These are phyloP conservation scores for Phaeosphaeriaceae sp. DNA, from an alignment of 2,329 filamentous ascomycete species.

Conservation along the genomic window DNA sequence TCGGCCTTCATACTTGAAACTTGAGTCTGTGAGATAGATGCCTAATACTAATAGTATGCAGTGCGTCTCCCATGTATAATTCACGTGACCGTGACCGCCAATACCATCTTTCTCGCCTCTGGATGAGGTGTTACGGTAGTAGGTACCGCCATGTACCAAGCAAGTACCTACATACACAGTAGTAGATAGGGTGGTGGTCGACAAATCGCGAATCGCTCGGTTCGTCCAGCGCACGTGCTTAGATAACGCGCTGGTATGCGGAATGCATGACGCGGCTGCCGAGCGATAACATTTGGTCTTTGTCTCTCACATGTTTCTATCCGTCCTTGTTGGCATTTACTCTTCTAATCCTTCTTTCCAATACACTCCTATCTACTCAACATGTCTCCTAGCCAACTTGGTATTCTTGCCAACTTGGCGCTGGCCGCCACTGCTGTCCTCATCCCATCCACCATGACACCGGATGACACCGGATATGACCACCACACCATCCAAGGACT, in stretches of 20 bases:
- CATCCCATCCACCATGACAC: slow-evolving; percentile 39
- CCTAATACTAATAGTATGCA: background rate
- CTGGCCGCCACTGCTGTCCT: slow-evolving; percentile 46
- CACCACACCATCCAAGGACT: slow-evolving; percentile 39
- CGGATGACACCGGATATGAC: slow-evolving; percentile 39
- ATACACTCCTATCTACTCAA: slow-evolving; percentile 22
- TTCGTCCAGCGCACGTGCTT: slow-evolving; percentile 10
- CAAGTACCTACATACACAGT: no score
- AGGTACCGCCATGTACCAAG: no score
- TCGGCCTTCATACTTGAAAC: background rate
- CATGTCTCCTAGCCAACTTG: slow-evolving; percentile 42
- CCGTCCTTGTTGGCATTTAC: slow-evolving; percentile 15
- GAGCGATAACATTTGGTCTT: slow-evolving; percentile 15
- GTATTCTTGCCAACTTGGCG: slow-evolving; percentile 44
- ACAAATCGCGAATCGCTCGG: slow-evolving; percentile 15
- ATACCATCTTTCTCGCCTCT: no score
- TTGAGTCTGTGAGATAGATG: background rate
- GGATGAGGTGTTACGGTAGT: no score
- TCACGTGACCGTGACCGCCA: no score
- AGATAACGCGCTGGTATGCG: background rate
- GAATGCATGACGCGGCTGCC: slow-evolving; percentile 22
- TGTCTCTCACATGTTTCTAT: slow-evolving; percentile 20
- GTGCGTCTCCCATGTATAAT: slow-evolving; percentile 1
- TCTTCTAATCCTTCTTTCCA: slow-evolving; percentile 13
- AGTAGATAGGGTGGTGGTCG: slow-evolving; percentile 10